phyloP scores from a whole-genome alignment of 2,329 filamentous ascomycete genomes.

The Calonectria montana region DNA sequence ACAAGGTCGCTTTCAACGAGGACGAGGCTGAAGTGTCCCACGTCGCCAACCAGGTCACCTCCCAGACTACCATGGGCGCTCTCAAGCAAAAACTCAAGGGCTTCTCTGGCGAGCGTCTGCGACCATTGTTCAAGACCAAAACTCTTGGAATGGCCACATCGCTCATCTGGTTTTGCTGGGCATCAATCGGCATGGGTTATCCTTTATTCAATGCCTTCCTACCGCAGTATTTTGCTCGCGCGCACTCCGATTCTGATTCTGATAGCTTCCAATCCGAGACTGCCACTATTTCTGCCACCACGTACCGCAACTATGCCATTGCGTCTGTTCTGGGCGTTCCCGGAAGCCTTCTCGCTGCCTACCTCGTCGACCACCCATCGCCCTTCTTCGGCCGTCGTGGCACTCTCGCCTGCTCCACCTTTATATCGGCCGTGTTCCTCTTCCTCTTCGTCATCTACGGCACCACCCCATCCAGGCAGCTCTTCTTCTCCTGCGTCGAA shows the following conservation, averaged over 20 bases:
- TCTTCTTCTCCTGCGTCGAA: constrained; percentile 75
- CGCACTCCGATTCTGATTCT: constrained; percentile 55
- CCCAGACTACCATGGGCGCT: constrained; percentile 50
- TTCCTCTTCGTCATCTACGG: constrained; percentile 74
- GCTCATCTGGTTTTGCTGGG: constrained; percentile 83
- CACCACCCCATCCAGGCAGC: constrained; percentile 66
- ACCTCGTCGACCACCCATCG: constrained; percentile 74
- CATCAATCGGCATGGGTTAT: constrained; percentile 86
- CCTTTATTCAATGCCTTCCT: constrained; percentile 91
- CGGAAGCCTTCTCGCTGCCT: constrained; percentile 79
- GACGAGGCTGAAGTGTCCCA: constrained; percentile 43
- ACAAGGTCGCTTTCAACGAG: constrained; percentile 62
- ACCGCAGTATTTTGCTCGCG: constrained; percentile 80
- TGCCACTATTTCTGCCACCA: constrained; percentile 56
- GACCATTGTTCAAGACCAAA: constrained; percentile 70
- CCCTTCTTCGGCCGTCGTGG: constrained; percentile 75
- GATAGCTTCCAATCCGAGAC: constrained; percentile 45
- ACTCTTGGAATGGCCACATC: constrained; percentile 63
- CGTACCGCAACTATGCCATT: constrained; percentile 86
- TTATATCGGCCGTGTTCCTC: constrained; percentile 75
- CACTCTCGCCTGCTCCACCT: constrained; percentile 75
- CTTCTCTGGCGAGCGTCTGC: constrained; percentile 75
- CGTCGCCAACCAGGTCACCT: constrained; percentile 24
- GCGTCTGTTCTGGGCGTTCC: constrained; percentile 82
- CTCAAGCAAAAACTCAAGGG: constrained; percentile 70